Base-by-base conservation (phyloP, 257 asterid genomes). In the Solanum clarkiae region DNA sequence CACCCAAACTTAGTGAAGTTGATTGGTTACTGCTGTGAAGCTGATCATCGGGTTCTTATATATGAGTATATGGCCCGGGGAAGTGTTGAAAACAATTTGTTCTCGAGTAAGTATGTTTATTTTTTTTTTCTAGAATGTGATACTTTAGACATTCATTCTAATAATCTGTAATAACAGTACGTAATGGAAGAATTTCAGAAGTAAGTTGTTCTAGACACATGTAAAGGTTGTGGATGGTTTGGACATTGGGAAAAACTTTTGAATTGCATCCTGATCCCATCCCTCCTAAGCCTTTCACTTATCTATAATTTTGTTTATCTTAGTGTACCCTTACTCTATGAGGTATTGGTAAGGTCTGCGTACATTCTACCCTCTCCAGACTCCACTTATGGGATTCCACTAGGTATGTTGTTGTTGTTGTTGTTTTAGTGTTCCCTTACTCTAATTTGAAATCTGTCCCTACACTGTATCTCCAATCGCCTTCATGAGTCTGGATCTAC, bases 1-100 rank as follows among this genome's bases (percentile, higher is more conserved):
- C 98, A 93, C 88, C 97, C 98, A 80, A 94, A 93, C 87, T 88
- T 94, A 66, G 98, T 94, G 88, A 93, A 94, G 91, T 81, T 94
- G 88, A 88, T 94, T 42, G 98, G 98, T 60, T 94, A 93, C 85
- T 94, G 98, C 87, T 94, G 98, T 1, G 97, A 94, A 86, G 91
- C 91, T 79, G 92, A 93, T 69, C 95, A 94, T 70, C 92, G 97
- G 56, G 94, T 94, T 74, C 90, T 94, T 11, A 88, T 93, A 82
- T 94, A 94, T 11, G 98, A 94, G 91, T 94, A 90, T 84, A 93
- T 93, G 98, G 82, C 94, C 17, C 89, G 94, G 54, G 97, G 95
- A 9, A 94, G 97, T 49, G 98, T 93, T 11, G 98, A 94, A 84
- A 93, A 90, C 90, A 92, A 90, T 84, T 92, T 94, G 55, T 93